Evolutionary conservation across 2,329 filamentous ascomycete species (phyloP), one percentile per base, ranked within the genome.

Genomic region (Dactylellina sp.): DNA sequence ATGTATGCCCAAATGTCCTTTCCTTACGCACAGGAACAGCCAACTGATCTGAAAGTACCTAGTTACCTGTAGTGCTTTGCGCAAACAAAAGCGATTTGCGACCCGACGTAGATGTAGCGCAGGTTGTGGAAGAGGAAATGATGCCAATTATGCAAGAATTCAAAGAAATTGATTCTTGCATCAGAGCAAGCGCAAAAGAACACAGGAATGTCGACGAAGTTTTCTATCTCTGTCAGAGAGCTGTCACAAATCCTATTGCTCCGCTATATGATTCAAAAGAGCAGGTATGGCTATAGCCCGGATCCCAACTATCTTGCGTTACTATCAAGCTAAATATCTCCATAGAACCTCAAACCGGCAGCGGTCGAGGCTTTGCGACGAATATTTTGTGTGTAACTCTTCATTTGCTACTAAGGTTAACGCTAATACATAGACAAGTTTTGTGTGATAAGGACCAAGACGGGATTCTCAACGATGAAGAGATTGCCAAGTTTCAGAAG

Each of bases 211-310:
- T 79, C 1, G 77, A 77, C 44, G 77, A 79, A 76, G 92, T 94
- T 71, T 98, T 99, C 83, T 98, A 97, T 79, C 88, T 99, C 12
- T 99, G 95, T 81, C 95, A 99, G 81, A 98, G 98, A 80, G 95
- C 95, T 16, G 94, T 99, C 78, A 97, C 93, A 1, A 93, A 98
- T 81, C 95, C 95, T 0, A 96, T 99, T 77, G 94, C 95, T 0
- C 95, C 95, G 5, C 86, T 99, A 3, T 99, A 96, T 80, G 95
- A 99, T 81, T 93, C 96, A 71, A 99, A 98, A 82, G 95, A 99
- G 82, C 78, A 79, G 75, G 77, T 77, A 75, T 50, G 25, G 18
- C 39, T 44, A 0, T 22, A 47, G 18, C 25, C 2, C 5, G 16
- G 3, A 22, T 11, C 1, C 14, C 44, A 25, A 22, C 9, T 82